Conservation (phyloP, 306 rosid species). For the Cicer bijugum region DNA sequence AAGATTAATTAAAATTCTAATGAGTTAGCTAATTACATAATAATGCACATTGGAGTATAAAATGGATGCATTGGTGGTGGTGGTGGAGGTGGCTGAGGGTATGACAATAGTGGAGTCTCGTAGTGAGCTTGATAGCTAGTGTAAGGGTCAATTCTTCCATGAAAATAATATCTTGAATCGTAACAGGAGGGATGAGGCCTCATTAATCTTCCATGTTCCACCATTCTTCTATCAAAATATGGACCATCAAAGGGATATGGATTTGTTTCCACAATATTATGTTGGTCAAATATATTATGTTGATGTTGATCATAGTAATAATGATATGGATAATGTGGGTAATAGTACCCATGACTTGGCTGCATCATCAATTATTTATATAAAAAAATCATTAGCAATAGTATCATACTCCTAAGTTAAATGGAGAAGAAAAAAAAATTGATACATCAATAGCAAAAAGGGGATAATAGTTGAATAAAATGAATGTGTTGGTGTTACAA, state of each 20-base stretch:
- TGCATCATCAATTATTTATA: neutral
- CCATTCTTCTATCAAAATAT: conserved; percentile 41
- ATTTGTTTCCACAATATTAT: conserved; percentile 37
- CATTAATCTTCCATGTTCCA: conserved; percentile 18
- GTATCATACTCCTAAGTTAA: neutral
- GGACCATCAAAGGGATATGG: conserved; percentile 48
- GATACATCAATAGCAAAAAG: neutral
- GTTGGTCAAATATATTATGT: neutral
- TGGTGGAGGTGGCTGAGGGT: conserved; percentile 36
- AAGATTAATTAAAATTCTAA: neutral
- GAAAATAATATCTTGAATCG: conserved; percentile 20
- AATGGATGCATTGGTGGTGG: conserved; percentile 19
- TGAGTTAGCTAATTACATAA: neutral
- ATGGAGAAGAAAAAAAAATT: neutral
- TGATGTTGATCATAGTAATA: neutral
- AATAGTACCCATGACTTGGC: neutral
- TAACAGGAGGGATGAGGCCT: neutral
- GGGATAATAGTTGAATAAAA: neutral
- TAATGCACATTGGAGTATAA: conserved; percentile 24
- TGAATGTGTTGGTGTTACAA: neutral
- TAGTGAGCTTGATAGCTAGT: conserved; percentile 18
- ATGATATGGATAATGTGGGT: neutral
- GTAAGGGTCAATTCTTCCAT: conserved; percentile 40
- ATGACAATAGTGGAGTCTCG: conserved; percentile 31
- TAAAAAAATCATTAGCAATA: neutral